phyloP scores from a whole-genome alignment of 352 stramenopile species.

The Phytophthora litchii region DNA sequence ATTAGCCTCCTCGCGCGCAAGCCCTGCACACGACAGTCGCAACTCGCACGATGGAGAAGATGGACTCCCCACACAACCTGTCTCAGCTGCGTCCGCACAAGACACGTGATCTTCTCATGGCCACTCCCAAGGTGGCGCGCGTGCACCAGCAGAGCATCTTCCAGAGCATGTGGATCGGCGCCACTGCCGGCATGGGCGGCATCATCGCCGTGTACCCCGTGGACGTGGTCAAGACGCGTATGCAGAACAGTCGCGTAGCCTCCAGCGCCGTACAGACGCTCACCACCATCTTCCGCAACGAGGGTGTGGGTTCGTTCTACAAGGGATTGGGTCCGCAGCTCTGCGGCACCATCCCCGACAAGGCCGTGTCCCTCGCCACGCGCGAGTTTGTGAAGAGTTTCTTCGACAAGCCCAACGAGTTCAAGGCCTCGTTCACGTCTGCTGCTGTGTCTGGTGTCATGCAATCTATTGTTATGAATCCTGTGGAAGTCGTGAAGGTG shows the following conservation, averaged over 20 bases:
- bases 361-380: conserved; percentile 79
- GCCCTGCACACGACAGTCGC: background rate
- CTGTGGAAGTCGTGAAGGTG: conserved; percentile 84
- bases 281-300: conserved; percentile 61
- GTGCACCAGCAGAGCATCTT: conserved; percentile 61
- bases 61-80: conserved; percentile 24
- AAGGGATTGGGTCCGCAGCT: conserved; percentile 79
- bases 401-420: conserved; percentile 75
- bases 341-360: conserved; percentile 77
- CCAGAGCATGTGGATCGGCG: conserved; percentile 83
- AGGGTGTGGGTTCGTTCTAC: conserved; percentile 77
- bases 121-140: conserved; percentile 28
- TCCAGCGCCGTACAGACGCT: conserved; percentile 63
- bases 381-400: conserved; percentile 81
- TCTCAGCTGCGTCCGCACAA: conserved; percentile 38
- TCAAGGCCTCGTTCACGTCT: conserved; percentile 74
- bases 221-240: conserved; percentile 87
- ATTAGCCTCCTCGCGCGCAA: conserved; percentile 27
- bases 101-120: conserved; percentile 40
- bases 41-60: conserved; percentile 47
- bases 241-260: conserved; percentile 74
- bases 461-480: conserved; percentile 86
- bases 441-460: conserved; percentile 67
- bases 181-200: conserved; percentile 77
- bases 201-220: conserved; percentile 86